Conservation (phyloP, 1,139 yeast genomes). For the Geotrichum australiense region DNA sequence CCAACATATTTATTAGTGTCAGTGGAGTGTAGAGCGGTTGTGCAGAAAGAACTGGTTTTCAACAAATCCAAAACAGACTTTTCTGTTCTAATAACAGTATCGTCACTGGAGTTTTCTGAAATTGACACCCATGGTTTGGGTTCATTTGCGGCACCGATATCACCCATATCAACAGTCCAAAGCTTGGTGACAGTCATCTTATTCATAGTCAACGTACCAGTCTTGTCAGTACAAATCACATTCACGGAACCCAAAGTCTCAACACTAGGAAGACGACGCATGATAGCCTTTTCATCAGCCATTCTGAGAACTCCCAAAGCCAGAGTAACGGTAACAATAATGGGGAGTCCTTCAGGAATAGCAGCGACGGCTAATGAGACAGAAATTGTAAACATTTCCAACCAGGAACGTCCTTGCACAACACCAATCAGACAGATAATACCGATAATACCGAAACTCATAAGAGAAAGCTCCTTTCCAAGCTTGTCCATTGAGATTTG, state of each 20-base stretch:
- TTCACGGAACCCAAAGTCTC: slow-evolving; percentile 94
- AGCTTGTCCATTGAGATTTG: slow-evolving; percentile 91
- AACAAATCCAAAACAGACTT: slow-evolving; percentile 36
- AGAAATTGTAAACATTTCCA: slow-evolving; percentile 95
- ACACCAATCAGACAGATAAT: slow-evolving; percentile 80
- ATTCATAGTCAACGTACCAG: slow-evolving; percentile 93
- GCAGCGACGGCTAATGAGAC: slow-evolving; percentile 97
- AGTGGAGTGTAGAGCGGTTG: slow-evolving; percentile 56
- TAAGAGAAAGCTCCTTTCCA: slow-evolving; percentile 78
- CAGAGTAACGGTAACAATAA: slow-evolving; percentile 90
- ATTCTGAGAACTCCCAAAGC: slow-evolving; percentile 92
- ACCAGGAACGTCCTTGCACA: slow-evolving; percentile 84
- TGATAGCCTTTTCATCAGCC: slow-evolving; percentile 92
- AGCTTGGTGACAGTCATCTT: slow-evolving; percentile 86
- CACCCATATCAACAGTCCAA: slow-evolving; percentile 71
- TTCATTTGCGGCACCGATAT: slow-evolving; percentile 28
- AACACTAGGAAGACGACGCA: slow-evolving; percentile 85
- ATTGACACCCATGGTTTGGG: slow-evolving; percentile 23
- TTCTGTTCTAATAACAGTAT: slow-evolving; percentile 20
- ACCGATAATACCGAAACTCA: slow-evolving; percentile 81
- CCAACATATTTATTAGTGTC: slow-evolving; percentile 74
- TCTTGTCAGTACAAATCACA: slow-evolving; percentile 90
- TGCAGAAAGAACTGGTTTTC: slow-evolving; percentile 71
- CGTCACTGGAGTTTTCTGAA: slow-evolving; percentile 19
- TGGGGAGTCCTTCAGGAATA: slow-evolving; percentile 95